These are phyloP conservation scores for Yarrowia sp. DNA, from an alignment of 805 yeast species.

Conservation along the genomic window DNA sequence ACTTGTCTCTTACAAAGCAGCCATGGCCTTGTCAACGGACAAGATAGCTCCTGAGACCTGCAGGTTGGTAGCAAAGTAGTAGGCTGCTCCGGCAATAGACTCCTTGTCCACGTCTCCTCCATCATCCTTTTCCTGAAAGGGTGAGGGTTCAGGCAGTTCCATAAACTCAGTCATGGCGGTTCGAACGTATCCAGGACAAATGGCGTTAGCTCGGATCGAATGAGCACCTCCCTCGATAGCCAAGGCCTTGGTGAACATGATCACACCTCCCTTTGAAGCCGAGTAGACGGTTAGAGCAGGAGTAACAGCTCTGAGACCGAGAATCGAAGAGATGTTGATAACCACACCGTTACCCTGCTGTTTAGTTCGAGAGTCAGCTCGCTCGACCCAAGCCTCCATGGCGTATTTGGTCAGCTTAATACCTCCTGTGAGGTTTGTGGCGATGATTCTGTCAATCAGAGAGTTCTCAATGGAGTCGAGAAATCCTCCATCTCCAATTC, in stretches of 20 bases:
- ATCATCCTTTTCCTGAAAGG: constrained; percentile 27
- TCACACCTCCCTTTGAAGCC: constrained; percentile 68
- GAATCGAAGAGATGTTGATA: constrained; percentile 64
- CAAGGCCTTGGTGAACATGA: constrained; percentile 57
- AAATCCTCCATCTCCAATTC: constrained; percentile 57
- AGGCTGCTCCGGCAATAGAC: constrained; percentile 32
- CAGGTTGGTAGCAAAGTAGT: constrained; percentile 28
- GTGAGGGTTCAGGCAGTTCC: constrained; percentile 6
- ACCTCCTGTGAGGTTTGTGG: constrained; percentile 60
- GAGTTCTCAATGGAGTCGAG: constrained; percentile 43
- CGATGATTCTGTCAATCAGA: constrained; percentile 49
- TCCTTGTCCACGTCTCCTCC: constrained; percentile 25
- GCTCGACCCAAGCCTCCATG: constrained; percentile 50
- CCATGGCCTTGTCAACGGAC: constrained; percentile 32
- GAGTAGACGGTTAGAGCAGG: constrained; percentile 67
- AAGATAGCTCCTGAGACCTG: constrained; percentile 31
- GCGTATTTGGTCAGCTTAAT: constrained; percentile 57
- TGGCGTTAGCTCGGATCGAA: constrained; percentile 58
- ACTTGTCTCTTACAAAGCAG: not conserved
- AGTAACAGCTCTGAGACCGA: constrained; percentile 46
- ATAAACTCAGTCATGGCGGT: constrained; percentile 54
- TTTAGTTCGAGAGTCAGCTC: constrained; percentile 16
- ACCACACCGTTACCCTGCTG: constrained; percentile 40
- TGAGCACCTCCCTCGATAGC: constrained; percentile 57
- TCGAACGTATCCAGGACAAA: constrained; percentile 67